Base-by-base conservation (phyloP, 2,329 filamentous ascomycete genomes). In the Alternaria ethzedia region DNA sequence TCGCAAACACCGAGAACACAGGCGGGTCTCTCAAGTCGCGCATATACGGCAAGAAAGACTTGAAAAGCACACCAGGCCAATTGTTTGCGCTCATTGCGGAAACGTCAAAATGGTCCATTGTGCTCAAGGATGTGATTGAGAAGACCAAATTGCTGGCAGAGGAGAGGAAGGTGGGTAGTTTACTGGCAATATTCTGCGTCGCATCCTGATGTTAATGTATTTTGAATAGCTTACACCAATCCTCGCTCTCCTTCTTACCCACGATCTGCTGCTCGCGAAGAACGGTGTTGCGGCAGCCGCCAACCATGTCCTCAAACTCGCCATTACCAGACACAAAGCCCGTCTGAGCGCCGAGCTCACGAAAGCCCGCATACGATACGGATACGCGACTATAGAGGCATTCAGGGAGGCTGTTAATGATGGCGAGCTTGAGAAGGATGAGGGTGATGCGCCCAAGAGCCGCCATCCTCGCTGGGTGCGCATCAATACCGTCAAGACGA, bases 71-170 rank as follows among this genome's bases (percentile, higher is more conserved):
- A 3, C 90, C 91, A 0, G 90, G 90, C 11, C 92, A 96, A 76
- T 84, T 98, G 8, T 98, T 96, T 78, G 96, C 96, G 9, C 84
- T 99, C 36, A 91, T 94, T 21, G 87, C 91, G 21, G 94, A 98
- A 80, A 89, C 92, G 1, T 90, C 91, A 70, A 98, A 97, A 88
- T 97, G 95, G 93, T 96, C 94, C 72, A 79, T 84, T 4, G 85
- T 97, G 3, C 82, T 99, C 51, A 93, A 93, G 74, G 94, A 97
- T 75, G 90, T 97, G n/a, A 88, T 99, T 75, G 93, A 97, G 71
- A 88, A 86, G 68, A 87, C 93, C 1, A 90, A 89, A 4, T 82
- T 98, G 36, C 82, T 98, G 36, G 86, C 86, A n/a, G 82, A 89
- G 10, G 96, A 99, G 83, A 90, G 88, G 68, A 97, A 97, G 88